phyloP scores from a whole-genome alignment of 768 basidiomycete genomes.

The Tubosaeta brunneosetosa region DNA sequence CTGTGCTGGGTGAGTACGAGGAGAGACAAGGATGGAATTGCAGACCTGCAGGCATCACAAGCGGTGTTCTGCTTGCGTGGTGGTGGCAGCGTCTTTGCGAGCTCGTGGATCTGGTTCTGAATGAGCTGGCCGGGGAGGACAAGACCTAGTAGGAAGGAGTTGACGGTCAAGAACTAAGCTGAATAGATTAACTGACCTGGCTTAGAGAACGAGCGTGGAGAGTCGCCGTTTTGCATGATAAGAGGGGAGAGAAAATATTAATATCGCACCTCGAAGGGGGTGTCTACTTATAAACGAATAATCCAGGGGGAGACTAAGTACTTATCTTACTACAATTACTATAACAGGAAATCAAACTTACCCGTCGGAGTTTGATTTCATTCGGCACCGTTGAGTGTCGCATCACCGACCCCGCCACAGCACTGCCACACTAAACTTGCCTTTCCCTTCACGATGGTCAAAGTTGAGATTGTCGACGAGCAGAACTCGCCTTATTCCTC shows the following conservation, averaged over 20 bases:
- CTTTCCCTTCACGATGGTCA: conserved; percentile 63
- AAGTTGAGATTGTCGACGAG: conserved; percentile 84
- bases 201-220: conserved; percentile 31
- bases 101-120: conserved; percentile 80
- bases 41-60: conserved; percentile 86
- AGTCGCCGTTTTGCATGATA: conserved; percentile 31
- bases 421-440: conserved; percentile 13
- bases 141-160: conserved; percentile 45
- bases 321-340: conserved; percentile 17
- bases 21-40: not conserved
- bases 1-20: conserved; percentile 33
- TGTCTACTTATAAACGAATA: conserved; percentile 21
- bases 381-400: conserved; percentile 24
- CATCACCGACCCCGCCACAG: conserved; percentile 18
- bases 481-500: conserved; percentile 75
- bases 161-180: not conserved
- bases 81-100: conserved; percentile 75
- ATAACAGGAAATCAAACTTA: conserved; percentile 2
- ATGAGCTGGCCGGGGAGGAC: conserved; percentile 60
- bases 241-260: conserved; percentile 18
- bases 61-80: conserved; percentile 91
- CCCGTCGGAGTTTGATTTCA: conserved; percentile 25
- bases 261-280: conserved; percentile 1
- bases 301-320: conserved; percentile 20
- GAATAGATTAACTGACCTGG: conserved; percentile 19